phyloP scores from a whole-genome alignment of 768 basidiomycete genomes.

The Xerocomus spinulosus region DNA sequence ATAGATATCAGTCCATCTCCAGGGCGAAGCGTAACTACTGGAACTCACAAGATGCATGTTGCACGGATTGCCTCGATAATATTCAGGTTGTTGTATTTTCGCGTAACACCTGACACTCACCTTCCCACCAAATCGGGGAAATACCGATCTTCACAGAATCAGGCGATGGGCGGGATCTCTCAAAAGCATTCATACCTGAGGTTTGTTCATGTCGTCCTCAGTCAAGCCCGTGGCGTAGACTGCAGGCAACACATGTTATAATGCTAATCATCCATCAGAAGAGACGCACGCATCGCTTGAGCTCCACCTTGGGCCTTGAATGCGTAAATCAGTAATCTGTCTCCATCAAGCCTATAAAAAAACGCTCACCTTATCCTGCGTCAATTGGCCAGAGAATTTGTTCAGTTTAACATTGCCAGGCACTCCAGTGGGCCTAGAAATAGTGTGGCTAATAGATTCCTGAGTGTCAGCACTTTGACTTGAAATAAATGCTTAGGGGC shows the following conservation, averaged over 20 bases:
- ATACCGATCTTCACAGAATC: slow-evolving; percentile 64
- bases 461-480: slow-evolving; percentile 1
- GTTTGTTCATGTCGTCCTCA: slow-evolving; percentile 79
- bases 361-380: slow-evolving; percentile 68
- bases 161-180: slow-evolving; percentile 2
- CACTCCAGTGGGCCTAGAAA: slow-evolving; percentile 19
- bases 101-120: slow-evolving; percentile 31
- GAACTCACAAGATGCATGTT: slow-evolving; percentile 69
- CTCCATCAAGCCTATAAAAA: background rate
- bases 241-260: background rate
- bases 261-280: background rate
- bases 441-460: slow-evolving; percentile 12
- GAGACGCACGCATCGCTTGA: slow-evolving; percentile 69
- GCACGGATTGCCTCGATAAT: slow-evolving; percentile 69
- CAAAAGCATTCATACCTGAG: slow-evolving; percentile 50
- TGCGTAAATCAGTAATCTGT: background rate
- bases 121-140: slow-evolving; percentile 91
- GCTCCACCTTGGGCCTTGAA: slow-evolving; percentile 62
- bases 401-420: slow-evolving; percentile 52
- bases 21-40: background rate
- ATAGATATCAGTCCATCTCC: background rate
- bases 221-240: slow-evolving; percentile 77
- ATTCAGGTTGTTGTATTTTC: background rate
- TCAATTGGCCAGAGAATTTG: slow-evolving; percentile 68
- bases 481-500: slow-evolving; percentile 14